Conservation (phyloP, 768 basidiomycete genomes). For the Podaxis mareebaensis region DNA sequence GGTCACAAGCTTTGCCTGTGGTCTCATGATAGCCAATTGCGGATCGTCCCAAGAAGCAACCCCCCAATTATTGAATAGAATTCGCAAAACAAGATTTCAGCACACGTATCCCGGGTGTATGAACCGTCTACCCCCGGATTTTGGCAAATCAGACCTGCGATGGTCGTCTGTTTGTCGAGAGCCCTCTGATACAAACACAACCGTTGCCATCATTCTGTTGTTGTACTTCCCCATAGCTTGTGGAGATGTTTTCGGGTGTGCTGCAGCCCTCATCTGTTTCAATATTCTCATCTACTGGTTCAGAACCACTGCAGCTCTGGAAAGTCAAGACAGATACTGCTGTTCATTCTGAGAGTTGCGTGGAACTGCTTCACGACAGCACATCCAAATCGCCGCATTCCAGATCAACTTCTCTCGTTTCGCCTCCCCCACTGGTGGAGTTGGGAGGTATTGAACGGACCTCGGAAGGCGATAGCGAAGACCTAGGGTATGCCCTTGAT, state of each 20-base stretch:
- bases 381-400: conserved; percentile 51
- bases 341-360: conserved; percentile 53
- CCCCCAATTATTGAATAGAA: neutral
- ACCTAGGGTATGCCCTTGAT: conserved; percentile 40
- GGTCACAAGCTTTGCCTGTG: neutral
- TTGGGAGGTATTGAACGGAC: conserved; percentile 23
- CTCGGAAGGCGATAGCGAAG: conserved; percentile 24
- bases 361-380: conserved; percentile 63
- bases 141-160: neutral
- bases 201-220: neutral
- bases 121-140: neutral
- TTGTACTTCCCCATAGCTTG: neutral
- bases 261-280: conserved; percentile 69
- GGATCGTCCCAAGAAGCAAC: neutral
- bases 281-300: conserved; percentile 72
- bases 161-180: neutral
- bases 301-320: conserved; percentile 62
- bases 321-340: conserved; percentile 43
- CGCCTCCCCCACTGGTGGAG: conserved; percentile 31
- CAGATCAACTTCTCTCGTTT: conserved; percentile 47
- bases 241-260: conserved; percentile 54
- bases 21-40: neutral
- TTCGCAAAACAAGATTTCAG: neutral
- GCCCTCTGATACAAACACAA: neutral
- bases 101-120: neutral